phyloP scores from a whole-genome alignment of 1,284 basidiomycete species.

The Gomphus sp. region DNA sequence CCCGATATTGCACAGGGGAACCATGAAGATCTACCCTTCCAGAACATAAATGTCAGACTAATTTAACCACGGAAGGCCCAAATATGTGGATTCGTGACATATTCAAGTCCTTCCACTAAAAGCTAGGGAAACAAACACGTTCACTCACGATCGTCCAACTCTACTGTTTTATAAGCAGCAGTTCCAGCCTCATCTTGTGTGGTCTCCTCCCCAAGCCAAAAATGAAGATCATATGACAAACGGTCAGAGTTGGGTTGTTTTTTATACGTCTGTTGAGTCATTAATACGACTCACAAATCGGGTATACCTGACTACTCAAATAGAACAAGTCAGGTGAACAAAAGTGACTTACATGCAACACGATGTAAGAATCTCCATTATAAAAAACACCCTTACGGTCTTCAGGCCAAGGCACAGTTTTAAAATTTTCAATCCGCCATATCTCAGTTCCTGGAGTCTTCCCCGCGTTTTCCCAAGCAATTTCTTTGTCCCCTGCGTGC shows the following conservation, averaged over 20 bases:
- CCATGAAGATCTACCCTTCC: constrained; percentile 39
- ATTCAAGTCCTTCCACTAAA: not conserved
- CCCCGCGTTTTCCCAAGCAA: constrained; percentile 44
- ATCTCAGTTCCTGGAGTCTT: constrained; percentile 34
- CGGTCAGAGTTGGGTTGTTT: constrained; percentile 34
- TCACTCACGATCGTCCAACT: constrained; percentile 52
- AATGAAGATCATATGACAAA: constrained; percentile 51
- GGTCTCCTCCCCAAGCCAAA: constrained; percentile 55
- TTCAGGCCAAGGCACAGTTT: constrained; percentile 43
- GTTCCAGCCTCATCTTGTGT: constrained; percentile 56
- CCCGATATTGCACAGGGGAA: constrained; percentile 48
- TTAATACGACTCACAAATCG: not conserved
- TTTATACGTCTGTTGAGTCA: constrained; percentile 38
- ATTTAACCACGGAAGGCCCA: not conserved
- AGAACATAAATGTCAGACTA: not conserved
- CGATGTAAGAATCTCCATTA: constrained; percentile 56
- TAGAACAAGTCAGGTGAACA: not conserved
- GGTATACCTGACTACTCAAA: not conserved
- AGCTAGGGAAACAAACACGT: not conserved
- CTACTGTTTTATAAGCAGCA: constrained; percentile 60
- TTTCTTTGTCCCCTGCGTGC: constrained; percentile 41
- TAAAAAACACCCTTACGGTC: constrained; percentile 46
- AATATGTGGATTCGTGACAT: not conserved
- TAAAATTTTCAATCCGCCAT: constrained; percentile 54
- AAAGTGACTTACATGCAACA: constrained; percentile 38